Evolutionary conservation across 192 early-diverging fungal species (phyloP), one percentile per base, ranked within the genome.

Genomic region (Podila epigama): DNA sequence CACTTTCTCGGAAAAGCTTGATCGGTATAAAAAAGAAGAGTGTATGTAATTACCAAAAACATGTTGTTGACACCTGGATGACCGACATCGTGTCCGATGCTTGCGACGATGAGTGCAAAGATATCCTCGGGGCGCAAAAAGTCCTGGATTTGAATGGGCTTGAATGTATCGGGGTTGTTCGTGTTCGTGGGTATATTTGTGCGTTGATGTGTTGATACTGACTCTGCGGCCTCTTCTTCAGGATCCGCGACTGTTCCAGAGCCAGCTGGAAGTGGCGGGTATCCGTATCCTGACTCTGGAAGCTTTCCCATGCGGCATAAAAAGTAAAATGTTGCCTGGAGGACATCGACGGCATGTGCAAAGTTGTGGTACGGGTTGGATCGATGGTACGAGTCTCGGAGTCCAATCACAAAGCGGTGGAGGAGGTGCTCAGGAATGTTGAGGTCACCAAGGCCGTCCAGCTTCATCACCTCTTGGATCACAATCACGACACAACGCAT

Each of bases 41-140:
- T 31, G 18, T 18, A 44, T 44, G 5, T 6, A 32, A 66, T 72
- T 79, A 88, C 88, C 86, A 98, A 89, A 68, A 96, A 98, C 63
- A 88, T 87, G 79, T 98, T 98, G 82, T 94, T 97, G 34, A 97
- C 92, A 18, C 97, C 97, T 13, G 96, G 97, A 79, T 98, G 97
- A 16, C 89, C 92, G 39, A 92, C 85, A 75, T 94, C 93, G 63
- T 94, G 93, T 42, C 90, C 90, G 60, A 94, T 89, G 20, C 88
- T 88, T 32, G 92, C 89, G 4, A 94, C 82, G 9, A 95, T 78
- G 11, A 93, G 80, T 3, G 92, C 93, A 75, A 93, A 88, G n/a
- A 84, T 83, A 50, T 93, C 91, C 5, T 81, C 84, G 2, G 84
- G 75, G n/a, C 78, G 65, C 28, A 89, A 60, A 9, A 85, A 70